phyloP scores from a whole-genome alignment of 345 rosid genomes.

The Trapa bicornis region DNA sequence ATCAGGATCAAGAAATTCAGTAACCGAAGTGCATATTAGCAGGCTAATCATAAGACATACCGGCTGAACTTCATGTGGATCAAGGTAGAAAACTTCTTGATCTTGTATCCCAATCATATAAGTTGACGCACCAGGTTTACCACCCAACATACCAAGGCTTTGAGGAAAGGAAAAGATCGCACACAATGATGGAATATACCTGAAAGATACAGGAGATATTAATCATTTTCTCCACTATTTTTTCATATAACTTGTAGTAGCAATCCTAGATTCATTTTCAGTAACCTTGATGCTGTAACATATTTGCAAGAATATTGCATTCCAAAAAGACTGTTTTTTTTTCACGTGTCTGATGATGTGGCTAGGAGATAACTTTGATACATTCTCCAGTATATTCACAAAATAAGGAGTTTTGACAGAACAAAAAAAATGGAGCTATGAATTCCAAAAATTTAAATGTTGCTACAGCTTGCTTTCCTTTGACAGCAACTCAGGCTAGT shows the following conservation, averaged over 20 bases:
- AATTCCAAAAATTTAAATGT: too few relatives aligned
- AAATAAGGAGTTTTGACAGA: too few relatives aligned
- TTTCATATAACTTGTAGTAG: background rate
- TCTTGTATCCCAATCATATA: constrained; percentile 89
- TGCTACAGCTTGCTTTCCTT: too few relatives aligned
- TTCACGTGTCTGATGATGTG: background rate
- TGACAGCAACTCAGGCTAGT: too few relatives aligned
- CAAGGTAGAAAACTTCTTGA: constrained; percentile 67
- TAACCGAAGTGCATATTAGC: background rate
- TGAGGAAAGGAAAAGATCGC: constrained; percentile 79
- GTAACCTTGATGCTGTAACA: background rate
- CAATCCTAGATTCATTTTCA: background rate
- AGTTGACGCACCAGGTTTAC: constrained; percentile 85
- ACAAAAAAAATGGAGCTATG: too few relatives aligned
- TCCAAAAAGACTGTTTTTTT: background rate
- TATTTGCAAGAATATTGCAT: background rate
- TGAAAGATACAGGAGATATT: constrained; percentile 16
- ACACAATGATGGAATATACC: constrained; percentile 71
- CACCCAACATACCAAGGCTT: constrained; percentile 89
- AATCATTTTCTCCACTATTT: background rate
- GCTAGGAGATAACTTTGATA: background rate
- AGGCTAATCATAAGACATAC: constrained; percentile 21
- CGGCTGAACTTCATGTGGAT: constrained; percentile 79
- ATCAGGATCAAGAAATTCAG: background rate
- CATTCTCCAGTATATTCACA: background rate